Evolutionary conservation across 441 rosid species (phyloP).

Genomic region (Arabidopsis lyrata): DNA sequence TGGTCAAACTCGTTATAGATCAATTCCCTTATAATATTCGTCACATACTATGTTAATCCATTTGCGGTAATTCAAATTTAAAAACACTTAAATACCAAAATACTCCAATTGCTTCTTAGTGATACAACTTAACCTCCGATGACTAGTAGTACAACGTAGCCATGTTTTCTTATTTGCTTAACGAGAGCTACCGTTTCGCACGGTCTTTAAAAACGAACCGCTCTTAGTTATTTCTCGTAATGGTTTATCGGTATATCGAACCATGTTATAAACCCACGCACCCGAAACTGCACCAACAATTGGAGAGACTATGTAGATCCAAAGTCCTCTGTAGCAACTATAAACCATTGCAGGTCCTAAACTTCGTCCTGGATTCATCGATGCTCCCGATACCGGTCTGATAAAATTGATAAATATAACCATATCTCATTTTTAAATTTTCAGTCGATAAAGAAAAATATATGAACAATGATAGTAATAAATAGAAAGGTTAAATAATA

Average conservation of each 20-base stretch:
- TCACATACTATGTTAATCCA: constrained; percentile 20
- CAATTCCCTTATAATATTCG: constrained; percentile 1
- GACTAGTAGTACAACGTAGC: constrained; percentile 11
- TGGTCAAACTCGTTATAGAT: constrained; percentile 14
- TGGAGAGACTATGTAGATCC: constrained; percentile 74
- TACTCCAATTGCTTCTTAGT: constrained; percentile 12
- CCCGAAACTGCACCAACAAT: constrained; percentile 77
- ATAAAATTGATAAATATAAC: background rate
- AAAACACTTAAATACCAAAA: background rate
- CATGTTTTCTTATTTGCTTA: background rate
- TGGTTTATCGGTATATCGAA: constrained; percentile 85
- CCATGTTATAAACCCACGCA: constrained; percentile 75
- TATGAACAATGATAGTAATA: background rate
- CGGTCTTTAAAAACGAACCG: constrained; percentile 64
- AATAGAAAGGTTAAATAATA: background rate
- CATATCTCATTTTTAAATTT: background rate
- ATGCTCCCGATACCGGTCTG: constrained; percentile 89
- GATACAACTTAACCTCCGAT: constrained; percentile 30
- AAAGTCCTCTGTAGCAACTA: constrained; percentile 57
- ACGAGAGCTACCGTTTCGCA: constrained; percentile 37
- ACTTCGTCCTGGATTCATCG: constrained; percentile 94
- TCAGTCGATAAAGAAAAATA: background rate
- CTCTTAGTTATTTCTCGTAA: constrained; percentile 79
- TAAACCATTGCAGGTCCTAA: constrained; percentile 85
- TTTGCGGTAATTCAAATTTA: background rate